Base-by-base conservation (phyloP, 345 rosid genomes). In the Hibiscus syriacus region DNA sequence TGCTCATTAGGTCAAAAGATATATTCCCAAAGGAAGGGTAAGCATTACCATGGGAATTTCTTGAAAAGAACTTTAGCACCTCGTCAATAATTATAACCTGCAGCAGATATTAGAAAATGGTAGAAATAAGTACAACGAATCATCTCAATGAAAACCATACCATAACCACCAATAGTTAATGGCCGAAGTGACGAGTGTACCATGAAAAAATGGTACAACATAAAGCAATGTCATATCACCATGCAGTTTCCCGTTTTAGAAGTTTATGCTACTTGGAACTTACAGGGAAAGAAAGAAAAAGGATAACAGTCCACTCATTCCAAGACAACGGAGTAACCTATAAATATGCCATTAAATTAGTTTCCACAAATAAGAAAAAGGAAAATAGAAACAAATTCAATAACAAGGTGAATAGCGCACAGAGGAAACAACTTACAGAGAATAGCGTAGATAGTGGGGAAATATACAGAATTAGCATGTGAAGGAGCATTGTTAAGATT, bases 261-360 rank as follows among this genome's bases (percentile, higher is more conserved):
- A 36, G 55, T 27, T 30, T 2, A 14, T 29, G 23, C 70, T 41
- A 63, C 67, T 63, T 43, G 67, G 30, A n/a, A 70, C 97, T 34
- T 83, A 94, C 99, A 36, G 98, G 99, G 80, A 94, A 92, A 19
- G 99, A 94, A 79, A 94, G 98, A 82, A 89, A 92, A 22, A 92
- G 71, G 77, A 94, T 82, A 11, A 81, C 83, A 4, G 79, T 85
- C 97, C 99, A 94, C 65, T 94, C 98, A 25, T 77, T 83, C 99
- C 90, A 94, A 61, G 99, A 94, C 69, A 94, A 77, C 4, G 97
- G 97, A 10, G 96, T 92, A 59, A 94, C 98, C 99, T 94, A 84
- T 76, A 67, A 39, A 39, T 61, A 70, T 45, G 69, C 75, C 77
- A 76, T 49, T 48, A 38, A 66, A 48, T 64, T 1, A 53, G 11